Evolutionary conservation across 1,139 yeast genomes (phyloP), one percentile per base, ranked within the genome.

Genomic region (Hyphopichia burtonii): DNA sequence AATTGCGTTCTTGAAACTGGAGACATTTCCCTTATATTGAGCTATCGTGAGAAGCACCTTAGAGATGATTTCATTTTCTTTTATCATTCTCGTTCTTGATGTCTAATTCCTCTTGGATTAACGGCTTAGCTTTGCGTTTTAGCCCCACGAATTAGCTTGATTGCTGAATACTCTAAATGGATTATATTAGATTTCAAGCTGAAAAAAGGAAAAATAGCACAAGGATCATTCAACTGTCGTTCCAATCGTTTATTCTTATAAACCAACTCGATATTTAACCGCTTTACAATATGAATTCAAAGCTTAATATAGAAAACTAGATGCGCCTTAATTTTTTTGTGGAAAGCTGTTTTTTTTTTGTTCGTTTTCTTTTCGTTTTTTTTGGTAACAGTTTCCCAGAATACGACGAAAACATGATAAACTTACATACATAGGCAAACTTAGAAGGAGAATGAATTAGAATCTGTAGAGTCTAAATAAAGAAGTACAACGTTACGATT

Each of bases 31-130:
- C 38, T 69, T 71, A 53, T 56, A 70, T 47, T 63, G 66, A 42
- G 68, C 66, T 15, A 72, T 57, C 4, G 76, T 64, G 40, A 70
- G 60, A 34, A 71, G 58, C 3, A 67, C 71, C 33, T 61, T 63
- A 19, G 74, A 65, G 28, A 73, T 71, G 42, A 59, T 58, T 20
- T 61, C 68, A 54, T 70, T 71, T 40, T 67, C 75, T 40, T 58
- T 61, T 30, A 61, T 52, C 66, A 54, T 56, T 20, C n/a, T n/a
- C n/a, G 23, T 20, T 20, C 23, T 20, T 6, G 5, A 5, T 20
- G 23, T 20, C 23, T 8, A n/a, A n/a, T n/a, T n/a, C n/a, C n/a
- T n/a, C n/a, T n/a, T n/a, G n/a, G n/a, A 9, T 22, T 6, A 22
- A 7, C 23, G 11, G 28, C 28, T 20, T 20, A 20, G 23, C 23